Evolutionary conservation across 306 rosid genomes (phyloP).

Genomic region (Vigna trinervia): DNA sequence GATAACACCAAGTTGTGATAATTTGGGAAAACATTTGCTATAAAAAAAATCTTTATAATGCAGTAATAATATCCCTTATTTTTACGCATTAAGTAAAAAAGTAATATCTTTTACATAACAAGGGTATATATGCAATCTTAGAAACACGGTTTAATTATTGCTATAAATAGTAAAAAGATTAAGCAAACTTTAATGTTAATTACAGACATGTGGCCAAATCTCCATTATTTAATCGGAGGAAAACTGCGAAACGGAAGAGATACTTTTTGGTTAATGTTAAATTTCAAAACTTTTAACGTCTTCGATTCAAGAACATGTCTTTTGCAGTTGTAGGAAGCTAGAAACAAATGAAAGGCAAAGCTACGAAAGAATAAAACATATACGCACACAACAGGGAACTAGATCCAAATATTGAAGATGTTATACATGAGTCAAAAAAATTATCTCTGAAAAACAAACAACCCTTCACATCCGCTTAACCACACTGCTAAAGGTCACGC

Average conservation of each 20-base stretch:
- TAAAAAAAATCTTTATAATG: too few relatives aligned
- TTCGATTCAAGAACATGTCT: not conserved
- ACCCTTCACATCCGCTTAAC: not conserved
- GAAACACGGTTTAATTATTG: too few relatives aligned
- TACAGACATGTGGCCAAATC: too few relatives aligned
- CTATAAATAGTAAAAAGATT: too few relatives aligned
- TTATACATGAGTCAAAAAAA: conserved; percentile 10
- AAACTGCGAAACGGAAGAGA: not conserved
- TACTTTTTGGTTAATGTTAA: too few relatives aligned
- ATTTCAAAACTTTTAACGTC: not conserved
- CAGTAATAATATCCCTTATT: too few relatives aligned
- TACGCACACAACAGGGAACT: not conserved
- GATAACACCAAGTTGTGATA: too few relatives aligned
- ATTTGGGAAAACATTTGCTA: too few relatives aligned
- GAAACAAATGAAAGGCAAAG: not conserved
- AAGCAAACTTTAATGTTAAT: too few relatives aligned
- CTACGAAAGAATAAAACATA: not conserved
- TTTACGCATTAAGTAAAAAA: too few relatives aligned
- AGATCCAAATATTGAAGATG: not conserved
- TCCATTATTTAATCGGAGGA: not conserved
- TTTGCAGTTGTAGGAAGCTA: not conserved
- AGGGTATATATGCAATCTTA: too few relatives aligned
- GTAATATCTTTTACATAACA: too few relatives aligned
- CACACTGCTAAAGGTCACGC: not conserved
- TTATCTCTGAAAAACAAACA: conserved; percentile 29